Conservation (phyloP, 208 protist genomes). For the Acanthamoeba sp. region DNA sequence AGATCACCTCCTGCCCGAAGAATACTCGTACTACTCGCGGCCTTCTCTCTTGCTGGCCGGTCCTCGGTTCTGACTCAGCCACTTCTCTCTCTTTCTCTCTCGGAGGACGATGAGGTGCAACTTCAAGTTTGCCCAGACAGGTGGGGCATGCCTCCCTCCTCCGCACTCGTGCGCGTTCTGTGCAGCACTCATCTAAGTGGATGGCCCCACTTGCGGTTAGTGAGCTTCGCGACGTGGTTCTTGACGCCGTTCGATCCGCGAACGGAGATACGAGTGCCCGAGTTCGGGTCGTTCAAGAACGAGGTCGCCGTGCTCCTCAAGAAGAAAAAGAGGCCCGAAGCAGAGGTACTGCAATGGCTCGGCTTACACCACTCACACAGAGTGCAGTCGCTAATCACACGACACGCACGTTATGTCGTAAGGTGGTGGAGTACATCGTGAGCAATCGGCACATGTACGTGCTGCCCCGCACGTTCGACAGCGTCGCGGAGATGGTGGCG, state of each 20-base stretch:
- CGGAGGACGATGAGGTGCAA: conserved; percentile 6
- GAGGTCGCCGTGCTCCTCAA: conserved; percentile 5
- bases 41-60: no score
- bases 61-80: no score
- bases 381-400: not conserved
- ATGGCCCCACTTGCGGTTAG: not conserved
- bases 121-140: conserved; percentile 48
- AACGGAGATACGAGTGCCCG: conserved; percentile 7
- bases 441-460: conserved; percentile 19
- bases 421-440: conserved; percentile 27
- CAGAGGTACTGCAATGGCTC: not conserved
- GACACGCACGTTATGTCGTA: not conserved
- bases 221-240: conserved; percentile 61
- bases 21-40: conserved; percentile 55
- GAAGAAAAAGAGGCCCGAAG: conserved; percentile 52
- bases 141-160: not conserved
- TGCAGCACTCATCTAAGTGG: not conserved
- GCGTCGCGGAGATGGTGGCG: conserved; percentile 30
- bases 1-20: conserved; percentile 54
- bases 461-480: conserved; percentile 49
- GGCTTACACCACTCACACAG: no score
- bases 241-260: conserved; percentile 60
- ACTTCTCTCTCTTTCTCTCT: not conserved
- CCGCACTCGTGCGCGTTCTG: not conserved
- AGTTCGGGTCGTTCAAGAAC: conserved; percentile 66